phyloP scores from a whole-genome alignment of 148 eudicot species.

The Camellia lanceoleosa region DNA sequence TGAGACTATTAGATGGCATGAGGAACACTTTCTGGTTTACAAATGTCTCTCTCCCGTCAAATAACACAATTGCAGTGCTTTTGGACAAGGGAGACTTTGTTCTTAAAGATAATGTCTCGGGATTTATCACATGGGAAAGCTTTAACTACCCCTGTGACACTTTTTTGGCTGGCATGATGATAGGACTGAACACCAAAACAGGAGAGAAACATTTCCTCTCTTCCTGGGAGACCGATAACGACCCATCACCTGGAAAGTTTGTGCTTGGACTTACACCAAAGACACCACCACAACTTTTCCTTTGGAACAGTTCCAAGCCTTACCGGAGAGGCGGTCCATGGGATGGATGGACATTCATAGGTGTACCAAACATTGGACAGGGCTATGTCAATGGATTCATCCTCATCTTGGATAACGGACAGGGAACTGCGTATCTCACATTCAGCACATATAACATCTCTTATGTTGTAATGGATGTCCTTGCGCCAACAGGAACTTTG shows the following conservation, averaged over 20 bases:
- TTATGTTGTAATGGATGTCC: background rate
- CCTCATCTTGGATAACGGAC: background rate
- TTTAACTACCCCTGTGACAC: slow-evolving; percentile 1
- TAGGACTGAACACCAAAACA: background rate
- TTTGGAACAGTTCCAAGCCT: background rate
- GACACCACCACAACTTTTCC: background rate
- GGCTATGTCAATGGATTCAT: background rate
- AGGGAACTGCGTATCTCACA: background rate
- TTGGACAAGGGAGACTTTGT: slow-evolving; percentile 11
- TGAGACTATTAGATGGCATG: background rate
- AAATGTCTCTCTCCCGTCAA: background rate
- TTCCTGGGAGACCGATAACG: background rate
- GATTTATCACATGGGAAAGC: slow-evolving; percentile 1
- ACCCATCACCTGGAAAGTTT: slow-evolving; percentile 9
- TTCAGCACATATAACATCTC: background rate
- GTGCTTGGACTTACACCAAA: background rate
- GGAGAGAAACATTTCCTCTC: background rate
- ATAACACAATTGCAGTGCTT: slow-evolving; percentile 1
- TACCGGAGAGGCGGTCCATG: slow-evolving; percentile 17
- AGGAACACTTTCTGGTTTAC: slow-evolving; percentile 6
- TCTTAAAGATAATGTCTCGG: background rate
- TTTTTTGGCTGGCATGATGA: background rate
- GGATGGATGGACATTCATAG: slow-evolving; percentile 7
- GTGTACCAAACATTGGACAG: background rate
- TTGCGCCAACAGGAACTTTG: background rate